Evolutionary conservation across 352 stramenopile genomes (phyloP), one percentile per base, ranked within the genome.

Genomic region (Globisporangium heterothallicum): DNA sequence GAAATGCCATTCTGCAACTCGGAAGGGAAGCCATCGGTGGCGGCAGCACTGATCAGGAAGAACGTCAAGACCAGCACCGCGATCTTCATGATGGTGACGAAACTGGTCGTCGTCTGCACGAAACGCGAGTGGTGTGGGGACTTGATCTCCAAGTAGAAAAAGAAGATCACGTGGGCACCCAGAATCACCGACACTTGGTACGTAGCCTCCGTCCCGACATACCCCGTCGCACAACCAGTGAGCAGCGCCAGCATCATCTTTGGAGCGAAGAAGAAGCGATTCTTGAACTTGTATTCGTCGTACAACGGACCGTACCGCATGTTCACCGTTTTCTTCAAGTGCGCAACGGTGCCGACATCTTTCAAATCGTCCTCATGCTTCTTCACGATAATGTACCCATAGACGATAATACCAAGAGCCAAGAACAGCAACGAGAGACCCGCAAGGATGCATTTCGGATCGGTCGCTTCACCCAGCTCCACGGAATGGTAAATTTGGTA

Each of bases 281-380:
- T 84, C 64, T 88, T 84, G 68, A 74, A 94, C 66, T 87, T 91
- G 73, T 92, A 92, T 66, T 94, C 80, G 49, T 94, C 83, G 59
- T 94, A 94, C 45, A 94, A 64, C 43, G 79, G 71, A 3, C 80
- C 83, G 53, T 90, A 92, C 12, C 83, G 80, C 63, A 80, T 78
- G 68, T 85, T 87, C 2, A 92, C 77, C 16, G 73, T 66, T 62
- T 94, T 94, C 61, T 94, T 86, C 51, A 89, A 53, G 58, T 94
- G 83, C 49, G 79, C 63, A 19, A 77, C 61, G 0, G 76, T 90
- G 22, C 80, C 80, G n/a, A 94, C 75, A 53, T 94, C 83, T 3
- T 66, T 64, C 25, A 94, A 68, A 10, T 93, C 78, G 5, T 72
- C 67, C 56, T 94, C 74, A 63, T 94, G 70, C 51, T 77, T 77